Base-by-base conservation (phyloP, 1,284 basidiomycete genomes). In the Apiotrichum veenhuisii region DNA sequence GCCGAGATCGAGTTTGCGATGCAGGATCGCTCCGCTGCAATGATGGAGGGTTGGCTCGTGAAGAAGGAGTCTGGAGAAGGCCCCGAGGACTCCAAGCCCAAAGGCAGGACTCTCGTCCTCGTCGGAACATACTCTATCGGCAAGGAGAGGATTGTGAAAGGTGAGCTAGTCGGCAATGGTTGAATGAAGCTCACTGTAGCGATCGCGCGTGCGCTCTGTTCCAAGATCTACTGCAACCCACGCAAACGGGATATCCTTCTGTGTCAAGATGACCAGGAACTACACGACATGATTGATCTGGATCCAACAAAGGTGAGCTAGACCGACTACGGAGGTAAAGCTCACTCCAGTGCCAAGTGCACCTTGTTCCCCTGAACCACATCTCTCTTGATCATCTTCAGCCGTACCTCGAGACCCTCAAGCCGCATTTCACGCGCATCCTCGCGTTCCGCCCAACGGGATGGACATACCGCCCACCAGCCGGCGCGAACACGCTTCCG, bases 111-210 rank as follows among this genome's bases (percentile, higher is more conserved):
- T 44, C 80, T 98, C n/a, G 83, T 98, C 47, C 84, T 96, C 43
- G 85, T 98, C 26, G 95, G 94, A 14, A 97, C 95, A 0, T 98
- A 98, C 74, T 91, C 91, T 0, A 92, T 98, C 53, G 95, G 95
- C 51, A 98, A 98, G 76, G 95, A 98, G 75, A 85, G 93, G 42
- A 89, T 98, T 47, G 91, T 97, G 33, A 95, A 97, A 82, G 91
- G 90, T 87, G 55, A 43, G 68, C 52, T 27, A 5, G 7, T 2
- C 15, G 20, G 17, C 34, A 17, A 17, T 10, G 12, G 17, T 9
- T 3, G 20, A 20, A 17, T 26, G 2, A n/a, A 25, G 51, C 52
- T 63, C 15, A 49, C 43, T 25, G 7, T 38, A 91, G 92, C 89
- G 0, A 86, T 98, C 22, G 95, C 95, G 0, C 82, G 85, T 47